Percentiles rank a stretch among this genome's conserved stretches.
Conservation (phyloP, 257 asterid genomes). For the Solanum neorickii region DNA sequence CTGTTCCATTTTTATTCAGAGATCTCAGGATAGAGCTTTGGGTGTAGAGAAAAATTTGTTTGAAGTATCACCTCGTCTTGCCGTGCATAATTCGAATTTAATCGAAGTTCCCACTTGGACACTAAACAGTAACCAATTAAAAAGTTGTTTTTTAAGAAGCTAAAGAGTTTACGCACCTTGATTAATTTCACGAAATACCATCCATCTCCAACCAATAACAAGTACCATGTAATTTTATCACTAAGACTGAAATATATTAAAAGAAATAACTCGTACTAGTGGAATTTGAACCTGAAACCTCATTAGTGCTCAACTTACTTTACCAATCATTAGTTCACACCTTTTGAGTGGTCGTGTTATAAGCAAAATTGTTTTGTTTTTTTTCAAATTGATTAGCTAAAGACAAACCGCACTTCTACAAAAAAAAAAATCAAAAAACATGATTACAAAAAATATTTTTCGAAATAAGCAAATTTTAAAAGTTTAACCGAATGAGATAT, state of each 20-base stretch:
- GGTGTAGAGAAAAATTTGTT: no score
- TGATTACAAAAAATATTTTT: no score
- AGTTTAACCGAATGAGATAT: not conserved
- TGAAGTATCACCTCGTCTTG: fast-evolving
- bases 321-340: fast-evolving
- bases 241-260: not conserved
- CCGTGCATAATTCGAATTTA: no score
- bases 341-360: fast-evolving
- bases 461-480: not conserved
- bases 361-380: not conserved
- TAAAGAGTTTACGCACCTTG: not conserved
- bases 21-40: not conserved
- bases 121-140: no score
- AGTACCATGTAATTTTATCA: fast-evolving
- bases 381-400: not conserved
- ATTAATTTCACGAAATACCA: not conserved
- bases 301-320: not conserved
- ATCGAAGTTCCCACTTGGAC: no score
- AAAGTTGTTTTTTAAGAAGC: not conserved
- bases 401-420: not conserved
- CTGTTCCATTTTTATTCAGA: fast-evolving
- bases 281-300: not conserved
- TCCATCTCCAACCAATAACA: not conserved
- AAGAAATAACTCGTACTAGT: not conserved
- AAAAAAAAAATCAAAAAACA: not conserved